These are phyloP conservation scores for Cyclotella sp. DNA, from an alignment of 108 stramenopile genomes.

Conservation along the genomic window DNA sequence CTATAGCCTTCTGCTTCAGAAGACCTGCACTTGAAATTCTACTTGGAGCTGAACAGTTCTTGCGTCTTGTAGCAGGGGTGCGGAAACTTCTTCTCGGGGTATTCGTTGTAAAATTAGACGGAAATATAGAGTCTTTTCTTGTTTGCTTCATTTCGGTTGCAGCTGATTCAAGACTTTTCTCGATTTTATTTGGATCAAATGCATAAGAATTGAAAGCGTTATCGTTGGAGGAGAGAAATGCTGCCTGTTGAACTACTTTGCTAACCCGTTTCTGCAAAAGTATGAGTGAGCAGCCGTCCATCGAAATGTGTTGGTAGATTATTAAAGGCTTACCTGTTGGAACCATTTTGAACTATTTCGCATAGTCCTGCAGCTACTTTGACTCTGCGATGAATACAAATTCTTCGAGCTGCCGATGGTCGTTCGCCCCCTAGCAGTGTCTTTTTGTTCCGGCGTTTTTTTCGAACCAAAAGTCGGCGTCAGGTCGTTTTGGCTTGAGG, in stretches of 20 bases:
- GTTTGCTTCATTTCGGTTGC: conserved; percentile 29
- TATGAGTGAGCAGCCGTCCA: neutral
- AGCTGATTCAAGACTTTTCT: conserved; percentile 47
- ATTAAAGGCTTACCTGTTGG: conserved; percentile 16
- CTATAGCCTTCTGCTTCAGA: conserved; percentile 44
- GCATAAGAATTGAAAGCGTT: conserved; percentile 80
- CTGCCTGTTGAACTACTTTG: conserved; percentile 33
- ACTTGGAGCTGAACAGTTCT: conserved; percentile 24
- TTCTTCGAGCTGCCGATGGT: neutral
- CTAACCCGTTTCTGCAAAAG: conserved; percentile 29
- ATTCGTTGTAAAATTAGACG: conserved; percentile 17
- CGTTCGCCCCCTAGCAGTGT: neutral
- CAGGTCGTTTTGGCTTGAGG: neutral
- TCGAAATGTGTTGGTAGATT: neutral
- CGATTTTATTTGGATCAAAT: conserved; percentile 87
- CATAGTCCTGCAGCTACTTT: conserved; percentile 10
- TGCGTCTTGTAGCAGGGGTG: conserved; percentile 38
- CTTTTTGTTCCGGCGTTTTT: neutral
- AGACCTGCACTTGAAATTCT: conserved; percentile 41
- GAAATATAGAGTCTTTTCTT: conserved; percentile 33
- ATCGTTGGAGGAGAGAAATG: conserved; percentile 65
- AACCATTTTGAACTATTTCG: conserved; percentile 34
- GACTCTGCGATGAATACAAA: conserved; percentile 12
- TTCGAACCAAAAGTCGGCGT: conserved; percentile 17
- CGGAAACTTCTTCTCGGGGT: conserved; percentile 20